Base-by-base conservation (phyloP, 2,329 filamentous ascomycete genomes). In the Leptographium lundbergii region DNA sequence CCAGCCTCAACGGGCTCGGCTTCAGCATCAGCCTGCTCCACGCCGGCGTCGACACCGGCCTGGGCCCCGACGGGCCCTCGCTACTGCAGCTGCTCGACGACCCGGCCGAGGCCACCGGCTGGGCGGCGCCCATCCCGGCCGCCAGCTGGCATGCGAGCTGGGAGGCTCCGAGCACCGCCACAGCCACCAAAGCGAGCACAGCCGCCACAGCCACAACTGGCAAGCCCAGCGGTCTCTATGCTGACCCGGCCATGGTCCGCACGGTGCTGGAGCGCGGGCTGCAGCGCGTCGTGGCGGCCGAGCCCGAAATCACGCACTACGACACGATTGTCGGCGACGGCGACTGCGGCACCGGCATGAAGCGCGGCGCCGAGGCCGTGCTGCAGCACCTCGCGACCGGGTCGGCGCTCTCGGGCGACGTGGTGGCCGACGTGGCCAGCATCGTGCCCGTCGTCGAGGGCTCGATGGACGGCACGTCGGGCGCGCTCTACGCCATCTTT, bases 271-370 rank as follows among this genome's bases (percentile, higher is more conserved):
- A 71, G 24, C 74, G 72, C 19, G 87, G 77, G 0, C 74, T 90
- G 19, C 73, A 86, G 55, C 76, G 75, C 42, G 74, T 91, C 17
- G 79, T 89, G 62, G 77, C 75, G 0, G 85, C 78, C 1, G 87
- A 91, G 69, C 84, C 86, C 1, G 84, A 88, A 56, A 78, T 90
- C 56, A 90, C 87, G 0, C 79, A 75, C 56, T 90, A 83, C 66
- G 87, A 90, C 68, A 95, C 89, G 0, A 82, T 94, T 14, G 89
- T 95, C 27, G 91, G 91, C 50, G 91, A 96, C 68, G 91, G 91
- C 54, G 91, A 96, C 72, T 96, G 91, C 67, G 91, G 91, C 11
- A 88, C 90, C 60, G 89, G 89, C 6, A 76, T 96, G 62, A 90
- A 89, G 75, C 84, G 90, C 62, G 91, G 91, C 55, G 90, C 91